A percentile compares a stretch with the other conserved stretches of the same genome.
Conservation (phyloP, 2,329 filamentous ascomycete genomes). For the Westerdykella aurantiaca region DNA sequence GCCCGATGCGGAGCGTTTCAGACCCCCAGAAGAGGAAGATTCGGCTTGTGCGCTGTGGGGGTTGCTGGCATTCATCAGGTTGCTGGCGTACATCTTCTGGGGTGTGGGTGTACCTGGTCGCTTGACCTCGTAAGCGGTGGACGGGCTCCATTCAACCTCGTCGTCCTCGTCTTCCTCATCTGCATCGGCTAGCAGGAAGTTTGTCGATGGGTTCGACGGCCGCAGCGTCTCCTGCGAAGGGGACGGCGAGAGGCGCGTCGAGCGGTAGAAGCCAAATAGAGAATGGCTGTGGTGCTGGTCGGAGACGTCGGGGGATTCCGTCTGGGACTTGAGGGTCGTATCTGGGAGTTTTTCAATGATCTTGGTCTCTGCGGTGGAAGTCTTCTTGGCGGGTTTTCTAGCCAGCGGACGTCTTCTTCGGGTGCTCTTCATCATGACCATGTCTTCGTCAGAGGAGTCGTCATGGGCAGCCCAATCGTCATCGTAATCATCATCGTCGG, state of each 20-base stretch:
- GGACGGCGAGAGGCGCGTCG: constrained; percentile 57
- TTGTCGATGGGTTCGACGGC: constrained; percentile 61
- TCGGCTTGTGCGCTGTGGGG: constrained; percentile 13
- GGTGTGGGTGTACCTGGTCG: constrained; percentile 33
- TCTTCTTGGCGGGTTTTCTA: constrained; percentile 51
- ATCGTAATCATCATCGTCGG: constrained; percentile 61
- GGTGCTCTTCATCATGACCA: constrained; percentile 74
- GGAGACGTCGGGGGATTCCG: constrained; percentile 65
- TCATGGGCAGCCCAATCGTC: constrained; percentile 37
- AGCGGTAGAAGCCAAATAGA: constrained; percentile 40
- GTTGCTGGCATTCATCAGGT: constrained; percentile 7
- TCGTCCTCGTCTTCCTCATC: constrained; percentile 48
- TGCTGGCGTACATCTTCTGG: constrained; percentile 17
- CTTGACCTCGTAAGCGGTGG: constrained; percentile 31
- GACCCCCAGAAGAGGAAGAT: constrained; percentile 43
- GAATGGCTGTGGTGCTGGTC: constrained; percentile 44
- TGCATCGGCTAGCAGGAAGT: constrained; percentile 58
- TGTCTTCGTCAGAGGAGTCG: constrained; percentile 63
- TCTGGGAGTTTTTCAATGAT: constrained; percentile 84
- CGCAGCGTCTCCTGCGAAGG: constrained; percentile 78
- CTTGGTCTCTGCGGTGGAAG: constrained; percentile 61
- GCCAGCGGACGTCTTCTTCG: constrained; percentile 46
- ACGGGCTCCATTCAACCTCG: constrained; percentile 36
- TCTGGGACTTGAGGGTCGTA: constrained; percentile 78
- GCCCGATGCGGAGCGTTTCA: constrained; percentile 74